Evolutionary conservation across 768 basidiomycete species (phyloP).

Genomic region (Serendipita sp.): DNA sequence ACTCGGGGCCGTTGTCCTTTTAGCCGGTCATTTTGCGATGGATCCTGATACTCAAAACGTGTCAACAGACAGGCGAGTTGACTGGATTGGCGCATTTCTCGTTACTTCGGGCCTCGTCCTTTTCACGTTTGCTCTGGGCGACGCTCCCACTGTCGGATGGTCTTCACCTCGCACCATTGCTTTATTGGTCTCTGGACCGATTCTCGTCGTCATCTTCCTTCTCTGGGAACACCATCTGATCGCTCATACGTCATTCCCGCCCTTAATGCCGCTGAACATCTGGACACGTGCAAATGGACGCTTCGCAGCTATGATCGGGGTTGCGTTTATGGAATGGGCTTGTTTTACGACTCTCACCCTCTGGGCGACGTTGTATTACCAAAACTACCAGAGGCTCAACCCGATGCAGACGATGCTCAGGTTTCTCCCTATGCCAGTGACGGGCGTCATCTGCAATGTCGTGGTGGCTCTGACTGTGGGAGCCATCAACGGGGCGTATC

Average conservation of each 20-base stretch:
- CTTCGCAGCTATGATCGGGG: conserved; percentile 41
- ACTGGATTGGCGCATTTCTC: conserved; percentile 62
- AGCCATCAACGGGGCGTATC: conserved; percentile 36
- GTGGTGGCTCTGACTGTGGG: conserved; percentile 45
- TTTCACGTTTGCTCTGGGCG: conserved; percentile 56
- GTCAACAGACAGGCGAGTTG: conserved; percentile 28
- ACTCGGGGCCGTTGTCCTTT: conserved; percentile 33
- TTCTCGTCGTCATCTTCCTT: conserved; percentile 40
- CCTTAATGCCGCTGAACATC: conserved; percentile 45
- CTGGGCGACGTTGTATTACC: conserved; percentile 47
- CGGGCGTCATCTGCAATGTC: conserved; percentile 47
- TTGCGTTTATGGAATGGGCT: conserved; percentile 48
- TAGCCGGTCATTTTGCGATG: conserved; percentile 43
- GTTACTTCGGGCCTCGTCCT: conserved; percentile 51
- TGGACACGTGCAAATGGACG: conserved; percentile 49
- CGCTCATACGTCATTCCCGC: conserved; percentile 23
- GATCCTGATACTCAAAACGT: conserved; percentile 31
- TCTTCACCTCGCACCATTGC: conserved; percentile 38
- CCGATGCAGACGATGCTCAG: conserved; percentile 50
- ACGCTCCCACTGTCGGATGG: conserved; percentile 21
- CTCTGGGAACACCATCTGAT: conserved; percentile 46
- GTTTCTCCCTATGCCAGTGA: conserved; percentile 54
- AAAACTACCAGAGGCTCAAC: conserved; percentile 37
- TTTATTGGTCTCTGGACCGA: conserved; percentile 43
- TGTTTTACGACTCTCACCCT: conserved; percentile 9